Evolutionary conservation across 2,329 filamentous ascomycete genomes (phyloP), one percentile per base, ranked within the genome.

Genomic region (Colletotrichum sp.): DNA sequence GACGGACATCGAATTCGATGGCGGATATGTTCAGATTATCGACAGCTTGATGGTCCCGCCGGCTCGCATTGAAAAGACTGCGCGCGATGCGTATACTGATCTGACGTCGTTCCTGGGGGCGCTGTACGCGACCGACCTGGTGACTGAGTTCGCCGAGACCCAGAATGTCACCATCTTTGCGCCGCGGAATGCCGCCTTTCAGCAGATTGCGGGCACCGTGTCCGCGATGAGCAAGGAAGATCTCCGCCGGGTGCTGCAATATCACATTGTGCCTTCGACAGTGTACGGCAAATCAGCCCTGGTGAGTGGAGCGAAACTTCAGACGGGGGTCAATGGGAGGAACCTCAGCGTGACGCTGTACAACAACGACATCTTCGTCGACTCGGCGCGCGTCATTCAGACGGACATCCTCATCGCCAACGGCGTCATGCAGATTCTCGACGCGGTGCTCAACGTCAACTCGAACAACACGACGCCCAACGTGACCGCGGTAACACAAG

Each of bases 341-440:
- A 63, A 26, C 16, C 4, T 78, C 22, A 24, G 64, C n/a, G 59
- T 77, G n/a, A 78, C 75, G 22, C 60, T 71, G 8, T 74, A 64
- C 63, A 77, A 85, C 44, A 85, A 86, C 66, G 85, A 86, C 77
- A 89, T 87, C 79, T 90, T 85, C 77, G 83, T 90, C 79, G 89
- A 91, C 83, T 85, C 86, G 26, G 90, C 90, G 8, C 85, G 88
- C 78, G 84, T 92, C 34, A 82, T 89, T 26, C 84, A 86, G 76
- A 84, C 88, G 1, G 89, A 92, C 78, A 86, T 91, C 44, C 83
- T 92, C n/a, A 82, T 91, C 59, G 87, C 89, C 75, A 92, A 92
- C 79, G 91, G 91, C 59, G 89, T 92, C 52, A 81, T 92, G 13
- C 91, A 92, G 80, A 84, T 92, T 48, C 86, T 92, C 65, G 90